These are phyloP conservation scores for Fragosphaeria purpurea DNA, from an alignment of 2,329 filamentous ascomycete species.

Conservation along the genomic window DNA sequence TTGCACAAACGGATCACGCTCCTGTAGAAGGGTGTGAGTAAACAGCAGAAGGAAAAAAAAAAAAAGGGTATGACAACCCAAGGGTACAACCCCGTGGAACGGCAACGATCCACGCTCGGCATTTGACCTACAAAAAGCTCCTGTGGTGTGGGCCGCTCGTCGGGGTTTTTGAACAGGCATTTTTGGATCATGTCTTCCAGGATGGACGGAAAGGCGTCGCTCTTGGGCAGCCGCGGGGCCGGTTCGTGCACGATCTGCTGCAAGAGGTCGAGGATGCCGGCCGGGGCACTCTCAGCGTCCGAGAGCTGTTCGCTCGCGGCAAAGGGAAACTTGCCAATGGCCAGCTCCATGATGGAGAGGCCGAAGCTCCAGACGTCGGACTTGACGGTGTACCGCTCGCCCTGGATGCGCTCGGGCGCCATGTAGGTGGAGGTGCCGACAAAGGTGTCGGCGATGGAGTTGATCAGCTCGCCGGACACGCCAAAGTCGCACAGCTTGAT, in stretches of 20 bases:
- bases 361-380: constrained; percentile 99
- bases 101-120: not conserved
- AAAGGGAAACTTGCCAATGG: constrained; percentile 96
- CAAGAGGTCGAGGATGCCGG: constrained; percentile 88
- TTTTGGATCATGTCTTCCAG: constrained; percentile 96
- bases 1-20: constrained; percentile 87
- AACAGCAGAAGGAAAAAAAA: not conserved
- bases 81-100: not conserved
- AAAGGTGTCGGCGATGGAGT: constrained; percentile 96
- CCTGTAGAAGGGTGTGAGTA: constrained; percentile 38
- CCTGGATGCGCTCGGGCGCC: constrained; percentile 96
- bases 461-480: constrained; percentile 95
- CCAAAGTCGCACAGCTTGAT: constrained; percentile 99
- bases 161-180: constrained; percentile 82
- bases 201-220: constrained; percentile 90
- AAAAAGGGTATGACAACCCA: not conserved
- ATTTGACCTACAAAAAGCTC: constrained; percentile 69
- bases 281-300: constrained; percentile 72
- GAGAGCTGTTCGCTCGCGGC: constrained; percentile 59
- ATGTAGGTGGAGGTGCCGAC: constrained; percentile 99
- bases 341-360: constrained; percentile 88
- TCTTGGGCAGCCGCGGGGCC: constrained; percentile 86
- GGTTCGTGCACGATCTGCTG: constrained; percentile 98
- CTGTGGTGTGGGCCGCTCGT: constrained; percentile 80
- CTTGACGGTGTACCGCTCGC: constrained; percentile 93